Percentiles rank a stretch among this genome's conserved stretches.
phyloP scores from a whole-genome alignment of 2,329 filamentous ascomycete genomes.

The Aureobasidium musti region DNA sequence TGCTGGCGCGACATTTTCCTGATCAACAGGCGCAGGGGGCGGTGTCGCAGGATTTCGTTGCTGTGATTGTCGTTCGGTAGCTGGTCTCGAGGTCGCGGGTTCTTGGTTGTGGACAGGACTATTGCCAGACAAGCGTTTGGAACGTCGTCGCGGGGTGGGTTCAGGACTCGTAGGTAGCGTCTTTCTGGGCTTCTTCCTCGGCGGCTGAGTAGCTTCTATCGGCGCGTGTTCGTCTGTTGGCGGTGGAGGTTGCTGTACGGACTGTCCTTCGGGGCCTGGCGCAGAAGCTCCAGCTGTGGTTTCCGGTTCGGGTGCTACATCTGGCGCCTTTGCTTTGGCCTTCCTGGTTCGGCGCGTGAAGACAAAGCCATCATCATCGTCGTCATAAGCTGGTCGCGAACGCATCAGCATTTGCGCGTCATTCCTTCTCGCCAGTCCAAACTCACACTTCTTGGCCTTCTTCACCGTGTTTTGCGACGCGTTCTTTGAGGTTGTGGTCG shows the following conservation, averaged over 20 bases:
- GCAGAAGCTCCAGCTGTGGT: slow-evolving; percentile 28
- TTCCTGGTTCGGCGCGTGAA: slow-evolving; percentile 48
- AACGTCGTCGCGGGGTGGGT: slow-evolving; percentile 46
- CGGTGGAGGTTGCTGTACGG: slow-evolving; percentile 33
- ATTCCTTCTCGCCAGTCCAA: not conserved
- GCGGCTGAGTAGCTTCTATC: slow-evolving; percentile 8
- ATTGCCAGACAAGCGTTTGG: slow-evolving; percentile 51
- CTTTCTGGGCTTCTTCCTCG: slow-evolving; percentile 40
- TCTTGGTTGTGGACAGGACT: slow-evolving; percentile 35
- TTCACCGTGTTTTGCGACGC: slow-evolving; percentile 39
- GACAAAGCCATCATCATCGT: slow-evolving; percentile 53
- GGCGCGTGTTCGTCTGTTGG: slow-evolving; percentile 33
- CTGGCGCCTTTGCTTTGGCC: slow-evolving; percentile 40
- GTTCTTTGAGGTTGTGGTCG: slow-evolving; percentile 41
- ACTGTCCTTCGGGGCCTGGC: slow-evolving; percentile 21
- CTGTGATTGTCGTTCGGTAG: slow-evolving; percentile 33
- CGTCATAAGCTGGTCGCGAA: slow-evolving; percentile 43
- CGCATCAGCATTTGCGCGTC: slow-evolving; percentile 15
- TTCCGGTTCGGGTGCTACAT: slow-evolving; percentile 21
- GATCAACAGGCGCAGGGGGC: slow-evolving; percentile 29
- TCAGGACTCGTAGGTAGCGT: slow-evolving; percentile 41
- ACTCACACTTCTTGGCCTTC: slow-evolving; percentile 31
- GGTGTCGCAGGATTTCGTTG: slow-evolving; percentile 39
- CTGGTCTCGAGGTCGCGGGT: slow-evolving; percentile 4
- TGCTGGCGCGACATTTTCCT: slow-evolving; percentile 24